Base-by-base conservation (phyloP, 192 early-diverging fungal species). In the Coemansia sp. region DNA sequence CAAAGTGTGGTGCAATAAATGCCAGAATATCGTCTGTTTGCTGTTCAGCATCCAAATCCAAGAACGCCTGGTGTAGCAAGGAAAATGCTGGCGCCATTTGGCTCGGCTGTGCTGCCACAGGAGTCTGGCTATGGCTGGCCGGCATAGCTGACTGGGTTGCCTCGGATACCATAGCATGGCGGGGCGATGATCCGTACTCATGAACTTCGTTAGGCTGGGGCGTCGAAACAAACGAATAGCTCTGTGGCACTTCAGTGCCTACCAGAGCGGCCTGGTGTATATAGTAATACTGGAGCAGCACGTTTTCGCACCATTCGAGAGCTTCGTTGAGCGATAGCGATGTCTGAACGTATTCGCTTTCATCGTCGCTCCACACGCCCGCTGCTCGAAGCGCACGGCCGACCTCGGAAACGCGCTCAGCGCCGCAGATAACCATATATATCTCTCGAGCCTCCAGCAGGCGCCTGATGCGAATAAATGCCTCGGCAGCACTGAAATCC, bases 261-360 rank as follows among this genome's bases (percentile, higher is more conserved):
- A 43, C 65, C 20, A 62, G 55, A 10, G 76, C 61, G 3, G 70
- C 80, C 49, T 76, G 76, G 36, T 83, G 83, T 40, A 71, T 39
- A 56, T 88, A 93, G 63, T 89, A 94, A 38, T 81, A 86, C 57
- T 83, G 77, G 45, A 98, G 75, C 11, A 98, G 55, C 30, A 83
- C 76, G 68, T 98, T 98, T 67, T 98, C 96, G 58, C 92, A 95
- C 83, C 87, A 94, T 69, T 98, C 96, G 16, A 98, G 81, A 3
- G 93, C 88, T 53, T 90, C 87, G 62, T 94, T 88, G 11, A 93
- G 59, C n/a, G 83, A 85, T 7, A 85, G 84, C 72, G 93, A 96
- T 34, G 79, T 82, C 42, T 88, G 83, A 23, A 94, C 80, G 60
- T 83, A 82, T 34, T 81, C 69, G 31, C 70, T 63, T 28, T 80